Percentiles rank a stretch among this genome's conserved stretches.
Conservation (phyloP, 164 flowering plant species). For the Chimonanthus salicifolius region DNA sequence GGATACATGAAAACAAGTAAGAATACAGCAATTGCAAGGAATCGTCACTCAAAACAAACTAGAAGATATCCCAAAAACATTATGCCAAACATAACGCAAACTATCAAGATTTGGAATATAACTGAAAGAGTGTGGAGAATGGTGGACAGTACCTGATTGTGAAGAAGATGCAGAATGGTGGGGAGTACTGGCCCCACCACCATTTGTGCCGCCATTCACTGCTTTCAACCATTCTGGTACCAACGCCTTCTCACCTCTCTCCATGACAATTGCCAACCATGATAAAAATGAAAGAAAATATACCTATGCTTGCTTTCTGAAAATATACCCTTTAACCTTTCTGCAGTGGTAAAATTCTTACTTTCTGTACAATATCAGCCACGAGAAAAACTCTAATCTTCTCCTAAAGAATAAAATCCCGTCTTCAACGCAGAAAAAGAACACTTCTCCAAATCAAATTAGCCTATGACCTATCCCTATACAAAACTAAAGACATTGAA, state of each 20-base stretch:
- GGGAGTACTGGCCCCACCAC: constrained; percentile 44
- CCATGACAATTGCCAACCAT: constrained; percentile 60
- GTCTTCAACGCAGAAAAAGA: background rate
- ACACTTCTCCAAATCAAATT: constrained; percentile 5
- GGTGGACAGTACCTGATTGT: constrained; percentile 48
- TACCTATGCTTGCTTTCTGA: background rate
- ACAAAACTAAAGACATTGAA: constrained; percentile 3
- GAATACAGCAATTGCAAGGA: background rate
- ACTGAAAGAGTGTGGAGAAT: background rate
- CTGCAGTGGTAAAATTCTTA: background rate
- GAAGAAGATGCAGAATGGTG: constrained; percentile 47
- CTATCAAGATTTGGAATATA: background rate
- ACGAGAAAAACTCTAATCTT: background rate
- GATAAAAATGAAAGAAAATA: constrained; percentile 22
- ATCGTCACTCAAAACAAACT: background rate
- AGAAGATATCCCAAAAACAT: background rate
- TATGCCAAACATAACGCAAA: background rate
- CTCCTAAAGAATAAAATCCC: background rate
- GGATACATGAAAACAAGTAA: background rate
- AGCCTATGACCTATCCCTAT: constrained; percentile 1
- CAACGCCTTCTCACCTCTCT: constrained; percentile 79
- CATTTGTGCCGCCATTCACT: constrained; percentile 42
- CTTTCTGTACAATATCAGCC: constrained; percentile 8
- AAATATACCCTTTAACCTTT: constrained; percentile 5
- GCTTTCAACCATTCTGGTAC: constrained; percentile 90